A percentile compares a stretch with the other conserved stretches of the same genome.
Conservation (phyloP, 225 moss, liverwort and hornwort genomes). For the Sphagnum contortum region DNA sequence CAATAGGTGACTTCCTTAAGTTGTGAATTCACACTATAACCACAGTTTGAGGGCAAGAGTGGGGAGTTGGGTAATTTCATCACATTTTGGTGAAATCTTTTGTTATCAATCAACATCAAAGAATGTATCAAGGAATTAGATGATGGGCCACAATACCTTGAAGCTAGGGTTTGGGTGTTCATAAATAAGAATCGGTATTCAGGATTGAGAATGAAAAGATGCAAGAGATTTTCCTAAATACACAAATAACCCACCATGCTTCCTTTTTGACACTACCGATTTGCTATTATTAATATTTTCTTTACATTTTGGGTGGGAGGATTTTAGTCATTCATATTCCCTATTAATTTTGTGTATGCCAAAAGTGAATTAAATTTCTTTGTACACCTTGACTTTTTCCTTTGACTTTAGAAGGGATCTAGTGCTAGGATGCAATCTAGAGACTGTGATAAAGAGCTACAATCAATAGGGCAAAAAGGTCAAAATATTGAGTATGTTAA, state of each 20-base stretch:
- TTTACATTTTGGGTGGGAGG: too few species aligned
- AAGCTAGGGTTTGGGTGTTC: not conserved
- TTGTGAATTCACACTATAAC: too few species aligned
- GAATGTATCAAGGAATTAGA: not conserved
- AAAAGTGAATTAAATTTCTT: not conserved
- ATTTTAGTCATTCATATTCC: not conserved
- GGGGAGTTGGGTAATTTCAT: not conserved
- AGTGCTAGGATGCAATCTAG: constrained; percentile 17
- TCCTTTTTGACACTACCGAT: too few species aligned
- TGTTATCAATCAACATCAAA: not conserved
- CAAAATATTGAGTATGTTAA: constrained; percentile 76
- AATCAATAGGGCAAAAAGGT: constrained; percentile 56
- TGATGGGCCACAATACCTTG: not conserved
- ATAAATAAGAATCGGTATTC: not conserved
- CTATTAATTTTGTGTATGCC: not conserved
- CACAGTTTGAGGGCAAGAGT: too few species aligned
- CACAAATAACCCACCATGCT: too few species aligned
- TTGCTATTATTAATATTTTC: too few species aligned
- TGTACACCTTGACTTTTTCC: not conserved
- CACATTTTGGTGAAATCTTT: not conserved
- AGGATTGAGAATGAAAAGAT: too few species aligned
- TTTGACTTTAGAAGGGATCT: not conserved
- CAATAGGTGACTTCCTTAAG: constrained; percentile 18
- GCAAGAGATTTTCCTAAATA: too few species aligned
- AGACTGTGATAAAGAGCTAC: constrained; percentile 48